Evolutionary conservation across 164 flowering plant species (phyloP), one percentile per base, ranked within the genome.

Genomic region (Cinnamomum chago): DNA sequence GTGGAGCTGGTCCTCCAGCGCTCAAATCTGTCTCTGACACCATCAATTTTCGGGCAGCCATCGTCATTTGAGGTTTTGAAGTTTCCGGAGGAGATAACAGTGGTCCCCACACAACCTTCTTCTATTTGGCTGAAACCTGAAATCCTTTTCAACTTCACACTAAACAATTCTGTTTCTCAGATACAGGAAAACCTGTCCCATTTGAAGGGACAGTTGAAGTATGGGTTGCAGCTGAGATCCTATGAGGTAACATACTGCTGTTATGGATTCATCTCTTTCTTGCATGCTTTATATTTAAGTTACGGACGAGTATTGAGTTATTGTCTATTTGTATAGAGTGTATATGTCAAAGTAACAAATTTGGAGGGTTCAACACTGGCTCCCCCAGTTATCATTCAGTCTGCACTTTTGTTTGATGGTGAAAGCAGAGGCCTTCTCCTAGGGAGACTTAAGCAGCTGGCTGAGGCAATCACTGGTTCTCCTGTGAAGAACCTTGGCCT

Each of bases 401-500:
- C 90, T 62, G 81, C 92, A 2, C 77, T 90, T n/a, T 68, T 82
- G 76, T 87, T 92, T 67, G 86, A 81, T 80, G 58, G 67, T 17
- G 92, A 90, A 72, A 73, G 73, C 75, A 62, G 13, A 14, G 2
- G 25, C 66, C 81, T 89, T 76, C 67, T 74, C 50, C 94, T 92
- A 1, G 84, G 84, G 84, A 89, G 97, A 76, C 75, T 89, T 80
- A 88, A 81, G 81, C 89, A 90, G 80, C 81, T 90, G 79, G 97
- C 94, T 75, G 84, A 86, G 80, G 81, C 77, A 70, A 86, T 92
- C 67, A 76, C 79, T 22, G 79, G 81, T 15, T 86, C 90, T 70
- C 76, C 85, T 70, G 78, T 79, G 50, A 81, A 79, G 75, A 92
- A 92, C 83, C 93, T 92, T 72, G 97, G 97, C 62, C 90, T 92